Conservation (phyloP, 352 stramenopile genomes). For the Globisporangium echinulatum region DNA sequence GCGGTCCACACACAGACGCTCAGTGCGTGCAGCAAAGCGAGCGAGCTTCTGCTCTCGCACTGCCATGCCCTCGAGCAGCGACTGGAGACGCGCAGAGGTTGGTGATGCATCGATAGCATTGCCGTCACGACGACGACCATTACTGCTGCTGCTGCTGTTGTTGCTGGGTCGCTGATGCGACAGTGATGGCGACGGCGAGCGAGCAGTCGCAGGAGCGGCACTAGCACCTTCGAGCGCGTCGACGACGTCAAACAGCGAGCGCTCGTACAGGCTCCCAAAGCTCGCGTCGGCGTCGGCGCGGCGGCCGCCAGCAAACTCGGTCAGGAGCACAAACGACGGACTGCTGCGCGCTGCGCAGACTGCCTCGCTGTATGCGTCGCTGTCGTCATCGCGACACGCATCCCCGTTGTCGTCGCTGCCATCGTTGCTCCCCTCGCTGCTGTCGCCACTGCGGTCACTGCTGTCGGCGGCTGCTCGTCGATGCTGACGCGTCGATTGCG, state of each 20-base stretch:
- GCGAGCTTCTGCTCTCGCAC: slow-evolving; percentile 25
- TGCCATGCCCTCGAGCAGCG: slow-evolving; percentile 21
- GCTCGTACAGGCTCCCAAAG: slow-evolving; percentile 31
- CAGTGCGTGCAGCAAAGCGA: background rate
- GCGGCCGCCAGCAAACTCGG: background rate
- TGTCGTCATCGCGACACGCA: too few relatives aligned
- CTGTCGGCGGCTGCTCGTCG: too few relatives aligned
- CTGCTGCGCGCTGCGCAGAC: slow-evolving; percentile 4
- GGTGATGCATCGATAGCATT: slow-evolving; percentile 3
- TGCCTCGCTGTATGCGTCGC: slow-evolving; percentile 10
- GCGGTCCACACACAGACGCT: too few relatives aligned
- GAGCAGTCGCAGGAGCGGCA: background rate
- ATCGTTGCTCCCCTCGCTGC: background rate
- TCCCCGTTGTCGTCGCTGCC: slow-evolving; percentile 4
- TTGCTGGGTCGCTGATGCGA: background rate
- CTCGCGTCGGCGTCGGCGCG: slow-evolving; percentile 1
- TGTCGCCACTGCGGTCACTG: too few relatives aligned
- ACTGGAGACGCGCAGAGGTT: slow-evolving; percentile 14
- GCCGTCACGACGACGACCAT: background rate
- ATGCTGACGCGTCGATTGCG: too few relatives aligned
- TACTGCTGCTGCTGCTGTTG: background rate
- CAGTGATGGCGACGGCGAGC: background rate
- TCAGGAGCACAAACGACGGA: slow-evolving; percentile 10
- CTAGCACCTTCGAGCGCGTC: slow-evolving; percentile 27
- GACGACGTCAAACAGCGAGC: slow-evolving; percentile 38